These are phyloP conservation scores for Mimosa bimucronata DNA, from an alignment of 306 rosid genomes.

Conservation along the genomic window DNA sequence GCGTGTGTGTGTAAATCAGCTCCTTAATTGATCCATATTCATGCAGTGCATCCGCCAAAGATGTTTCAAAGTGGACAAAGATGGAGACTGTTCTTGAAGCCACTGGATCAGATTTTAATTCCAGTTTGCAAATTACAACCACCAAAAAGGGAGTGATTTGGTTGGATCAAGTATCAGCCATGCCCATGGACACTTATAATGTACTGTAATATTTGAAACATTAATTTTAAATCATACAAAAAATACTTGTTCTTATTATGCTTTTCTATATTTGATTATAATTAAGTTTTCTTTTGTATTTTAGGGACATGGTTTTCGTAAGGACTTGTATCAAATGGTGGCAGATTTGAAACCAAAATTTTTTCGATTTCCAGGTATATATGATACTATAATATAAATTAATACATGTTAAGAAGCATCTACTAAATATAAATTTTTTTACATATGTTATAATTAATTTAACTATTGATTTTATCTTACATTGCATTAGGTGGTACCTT, in stretches of 20 bases:
- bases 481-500: slow-evolving; percentile 76
- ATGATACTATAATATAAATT: no score
- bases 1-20: background rate
- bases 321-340: slow-evolving; percentile 7
- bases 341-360: slow-evolving; percentile 8
- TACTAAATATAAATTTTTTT: background rate
- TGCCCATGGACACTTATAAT: slow-evolving; percentile 42
- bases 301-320: slow-evolving; percentile 53
- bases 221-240: background rate
- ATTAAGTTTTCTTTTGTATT: background rate
- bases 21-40: background rate
- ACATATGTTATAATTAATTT: slow-evolving; percentile 54
- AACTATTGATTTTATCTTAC: slow-evolving; percentile 37
- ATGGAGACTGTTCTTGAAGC: slow-evolving; percentile 30
- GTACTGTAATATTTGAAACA: background rate
- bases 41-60: slow-evolving; percentile 52
- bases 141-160: slow-evolving; percentile 39
- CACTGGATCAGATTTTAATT: slow-evolving; percentile 9
- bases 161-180: slow-evolving; percentile 35
- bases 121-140: slow-evolving; percentile 39
- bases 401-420: background rate
- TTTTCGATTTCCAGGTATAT: slow-evolving; percentile 47
- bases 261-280: background rate
- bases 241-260: background rate
- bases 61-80: slow-evolving; percentile 42